Conservation (phyloP, 2,329 filamentous ascomycete genomes). For the Monilinia vaccinii-corymbosi region DNA sequence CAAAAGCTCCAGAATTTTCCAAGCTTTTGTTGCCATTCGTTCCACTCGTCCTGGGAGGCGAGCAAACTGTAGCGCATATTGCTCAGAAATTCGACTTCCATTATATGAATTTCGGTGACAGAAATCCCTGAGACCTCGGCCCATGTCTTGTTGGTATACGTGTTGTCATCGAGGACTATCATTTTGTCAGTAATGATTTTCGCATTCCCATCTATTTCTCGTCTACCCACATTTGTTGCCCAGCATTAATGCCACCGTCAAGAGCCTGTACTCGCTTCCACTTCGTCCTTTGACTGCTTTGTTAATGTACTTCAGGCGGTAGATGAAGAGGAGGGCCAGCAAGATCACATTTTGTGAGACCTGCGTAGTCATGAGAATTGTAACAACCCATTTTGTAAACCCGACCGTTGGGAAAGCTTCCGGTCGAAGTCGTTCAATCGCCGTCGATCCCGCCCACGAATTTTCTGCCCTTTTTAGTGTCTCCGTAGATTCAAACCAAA, state of each 20-base stretch:
- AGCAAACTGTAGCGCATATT: slow-evolving; percentile 95
- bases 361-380: slow-evolving; percentile 85
- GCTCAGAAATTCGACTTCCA: slow-evolving; percentile 99
- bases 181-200: slow-evolving; percentile 19
- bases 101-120: slow-evolving; percentile 92
- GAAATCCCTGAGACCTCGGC: slow-evolving; percentile 93
- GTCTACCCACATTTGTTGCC: slow-evolving; percentile 78
- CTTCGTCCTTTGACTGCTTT: slow-evolving; percentile 81
- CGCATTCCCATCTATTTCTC: not conserved
- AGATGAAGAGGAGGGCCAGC: slow-evolving; percentile 83
- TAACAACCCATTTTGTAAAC: slow-evolving; percentile 90
- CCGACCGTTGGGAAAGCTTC: slow-evolving; percentile 69
- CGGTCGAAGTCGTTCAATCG: slow-evolving; percentile 48
- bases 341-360: slow-evolving; percentile 94
- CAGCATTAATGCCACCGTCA: slow-evolving; percentile 94
- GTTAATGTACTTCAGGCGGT: slow-evolving; percentile 84
- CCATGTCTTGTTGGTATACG: slow-evolving; percentile 99
- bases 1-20: slow-evolving; percentile 69
- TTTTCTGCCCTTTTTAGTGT: slow-evolving; percentile 65
- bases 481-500: slow-evolving; percentile 92
- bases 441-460: slow-evolving; percentile 29
- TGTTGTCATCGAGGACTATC: slow-evolving; percentile 88
- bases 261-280: slow-evolving; percentile 84
- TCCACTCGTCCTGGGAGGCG: slow-evolving; percentile 80
- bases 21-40: slow-evolving; percentile 75